Base-by-base conservation (phyloP, 1,284 basidiomycete genomes). In the Ganoderma meredithae region DNA sequence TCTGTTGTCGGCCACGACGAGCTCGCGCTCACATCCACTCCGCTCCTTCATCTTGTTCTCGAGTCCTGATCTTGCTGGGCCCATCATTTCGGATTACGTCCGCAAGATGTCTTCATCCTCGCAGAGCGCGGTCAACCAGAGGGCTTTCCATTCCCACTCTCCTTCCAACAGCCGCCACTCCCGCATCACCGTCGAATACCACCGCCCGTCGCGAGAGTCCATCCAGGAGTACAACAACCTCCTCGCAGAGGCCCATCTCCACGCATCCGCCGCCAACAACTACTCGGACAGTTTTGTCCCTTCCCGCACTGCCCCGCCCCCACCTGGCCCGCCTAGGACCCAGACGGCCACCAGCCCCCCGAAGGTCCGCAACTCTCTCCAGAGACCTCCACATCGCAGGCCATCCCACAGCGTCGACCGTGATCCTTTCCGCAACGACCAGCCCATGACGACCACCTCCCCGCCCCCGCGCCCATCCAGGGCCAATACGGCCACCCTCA, bases 381-480 rank as follows among this genome's bases (percentile, higher is more conserved):
- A 89, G 76, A 91, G 90, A 71, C 81, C 83, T 19, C 85, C 87
- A 9, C 77, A 78, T 2, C 83, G 86, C 63, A 90, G 88, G 73
- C 79, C 82, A 25, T 77, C 80, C 10, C 74, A 71, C 66, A 75
- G 62, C 64, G 73, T 83, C 66, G 84, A 87, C 71, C 78, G 80
- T 76, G 89, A 92, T 79, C 89, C 90, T 8, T 90, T 91, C 76
- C 67, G 61, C 65, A 44, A 62, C 62, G 74, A 76, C 65, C 75
- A 67, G 74, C 58, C 75, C 56, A 70, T 81, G 79, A 83, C 80
- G 74, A 79, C 81, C 76, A 78, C 82, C 31, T 78, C 84, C 4
- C 88, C 92, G 1, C 92, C 93, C 19, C 89, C 90, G 5, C 86
- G 93, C 60, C 93, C 93, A 1, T 93, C 92, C 60, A 86, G 93